Conservation (phyloP, 1,284 basidiomycete species). For the Rhodotorula sp. region DNA sequence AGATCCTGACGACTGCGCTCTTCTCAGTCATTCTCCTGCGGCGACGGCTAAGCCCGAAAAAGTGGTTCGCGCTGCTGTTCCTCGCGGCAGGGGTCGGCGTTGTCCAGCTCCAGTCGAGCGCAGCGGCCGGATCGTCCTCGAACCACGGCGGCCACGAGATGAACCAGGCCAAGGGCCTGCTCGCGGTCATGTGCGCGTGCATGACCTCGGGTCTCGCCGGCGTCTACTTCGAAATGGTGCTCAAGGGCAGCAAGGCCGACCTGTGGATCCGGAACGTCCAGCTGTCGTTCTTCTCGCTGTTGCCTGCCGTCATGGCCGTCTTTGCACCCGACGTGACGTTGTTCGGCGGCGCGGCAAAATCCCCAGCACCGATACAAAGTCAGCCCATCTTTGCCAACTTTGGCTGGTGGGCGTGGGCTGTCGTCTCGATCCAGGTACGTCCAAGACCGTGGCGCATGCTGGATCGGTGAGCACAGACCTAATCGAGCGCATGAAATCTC, state of each 20-base stretch:
- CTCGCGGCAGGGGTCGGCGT: constrained; percentile 88
- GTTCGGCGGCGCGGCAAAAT: constrained; percentile 1
- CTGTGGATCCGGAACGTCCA: constrained; percentile 97
- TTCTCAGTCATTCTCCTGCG: constrained; percentile 89
- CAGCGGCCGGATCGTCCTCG: constrained; percentile 18
- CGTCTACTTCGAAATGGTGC: constrained; percentile 97
- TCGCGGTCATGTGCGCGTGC: constrained; percentile 84
- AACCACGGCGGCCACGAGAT: constrained; percentile 57
- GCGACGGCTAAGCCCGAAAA: constrained; percentile 67
- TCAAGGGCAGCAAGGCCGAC: constrained; percentile 82
- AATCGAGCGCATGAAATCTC: too few relatives aligned
- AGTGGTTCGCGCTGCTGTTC: constrained; percentile 81
- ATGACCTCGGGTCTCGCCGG: constrained; percentile 97
- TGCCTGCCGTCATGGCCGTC: constrained; percentile 84
- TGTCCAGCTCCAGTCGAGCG: constrained; percentile 74
- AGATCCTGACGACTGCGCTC: constrained; percentile 93
- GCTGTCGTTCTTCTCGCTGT: constrained; percentile 86
- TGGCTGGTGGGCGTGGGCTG: constrained; percentile 86
- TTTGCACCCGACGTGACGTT: constrained; percentile 56
- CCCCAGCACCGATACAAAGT: neutral
- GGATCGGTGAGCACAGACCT: too few relatives aligned
- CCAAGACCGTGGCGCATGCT: too few relatives aligned
- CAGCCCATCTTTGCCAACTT: constrained; percentile 67
- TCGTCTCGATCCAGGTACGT: constrained; percentile 76
- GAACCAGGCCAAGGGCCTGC: constrained; percentile 77